Evolutionary conservation across 192 early-diverging fungal species (phyloP).

Genomic region (Backusella australiensis): DNA sequence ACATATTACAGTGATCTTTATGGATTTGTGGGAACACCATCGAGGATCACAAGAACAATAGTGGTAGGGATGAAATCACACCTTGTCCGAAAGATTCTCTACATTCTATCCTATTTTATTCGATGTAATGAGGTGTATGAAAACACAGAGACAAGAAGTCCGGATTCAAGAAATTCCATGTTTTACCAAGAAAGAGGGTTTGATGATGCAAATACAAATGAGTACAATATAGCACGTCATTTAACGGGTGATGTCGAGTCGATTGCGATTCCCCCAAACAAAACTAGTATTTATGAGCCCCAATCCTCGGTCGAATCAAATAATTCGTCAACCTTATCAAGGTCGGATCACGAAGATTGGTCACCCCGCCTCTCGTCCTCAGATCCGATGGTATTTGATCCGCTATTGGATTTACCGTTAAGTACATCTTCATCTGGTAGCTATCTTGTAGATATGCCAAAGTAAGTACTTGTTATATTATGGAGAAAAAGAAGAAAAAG

Average conservation of each 20-base stretch:
- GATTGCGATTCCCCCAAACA: slow-evolving; percentile 18
- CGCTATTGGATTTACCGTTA: not conserved
- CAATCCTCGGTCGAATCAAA: slow-evolving; percentile 9
- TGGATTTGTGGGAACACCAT: slow-evolving; percentile 48
- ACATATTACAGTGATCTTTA: slow-evolving; percentile 42
- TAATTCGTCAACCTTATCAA: slow-evolving; percentile 5
- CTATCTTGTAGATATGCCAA: slow-evolving; percentile 21
- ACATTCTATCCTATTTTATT: slow-evolving; percentile 56
- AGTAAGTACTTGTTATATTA: slow-evolving; percentile 1
- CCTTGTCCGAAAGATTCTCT: slow-evolving; percentile 47
- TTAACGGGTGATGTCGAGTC: slow-evolving; percentile 25
- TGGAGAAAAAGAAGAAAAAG: not conserved
- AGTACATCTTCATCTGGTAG: slow-evolving; percentile 14
- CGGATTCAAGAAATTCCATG: slow-evolving; percentile 3
- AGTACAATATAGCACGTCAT: slow-evolving; percentile 32
- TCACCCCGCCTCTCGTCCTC: slow-evolving; percentile 4
- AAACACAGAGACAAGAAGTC: slow-evolving; percentile 25
- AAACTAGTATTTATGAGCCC: not conserved
- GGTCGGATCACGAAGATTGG: slow-evolving; percentile 11
- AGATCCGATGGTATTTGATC: slow-evolving; percentile 4
- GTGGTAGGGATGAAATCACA: slow-evolving; percentile 46
- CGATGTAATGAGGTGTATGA: slow-evolving; percentile 59
- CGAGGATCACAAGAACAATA: slow-evolving; percentile 49
- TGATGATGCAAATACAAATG: slow-evolving; percentile 24
- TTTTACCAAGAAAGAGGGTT: slow-evolving; percentile 19